These are phyloP conservation scores for Arthrobotrys pseudoclavata DNA, from an alignment of 2,329 filamentous ascomycete genomes.

Conservation along the genomic window DNA sequence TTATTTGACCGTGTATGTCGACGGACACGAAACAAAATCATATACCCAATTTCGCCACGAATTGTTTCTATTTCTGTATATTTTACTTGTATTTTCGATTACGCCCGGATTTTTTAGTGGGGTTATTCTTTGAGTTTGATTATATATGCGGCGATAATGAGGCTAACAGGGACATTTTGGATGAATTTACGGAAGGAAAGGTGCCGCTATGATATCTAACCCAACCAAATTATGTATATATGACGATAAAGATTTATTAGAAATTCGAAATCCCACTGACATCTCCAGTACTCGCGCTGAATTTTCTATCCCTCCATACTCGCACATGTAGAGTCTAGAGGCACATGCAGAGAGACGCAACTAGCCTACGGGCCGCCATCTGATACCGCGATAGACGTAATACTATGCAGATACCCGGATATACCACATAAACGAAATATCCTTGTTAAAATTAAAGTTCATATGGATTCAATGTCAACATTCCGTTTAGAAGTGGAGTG, in stretches of 20 bases:
- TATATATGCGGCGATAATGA: slow-evolving; percentile 11
- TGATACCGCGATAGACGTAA: not conserved
- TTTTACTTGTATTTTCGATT: slow-evolving; percentile 14
- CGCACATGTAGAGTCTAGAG: not conserved
- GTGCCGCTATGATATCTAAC: not conserved
- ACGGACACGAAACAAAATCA: not conserved
- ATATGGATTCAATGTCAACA: not conserved
- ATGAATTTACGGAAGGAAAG: slow-evolving; percentile 5
- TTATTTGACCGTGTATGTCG: not conserved
- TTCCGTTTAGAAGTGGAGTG: not conserved
- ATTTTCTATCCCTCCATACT: not conserved
- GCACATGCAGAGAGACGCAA: not conserved
- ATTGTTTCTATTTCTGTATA: slow-evolving; percentile 2
- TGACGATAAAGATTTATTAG: slow-evolving; percentile 3
- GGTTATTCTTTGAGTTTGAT: not conserved
- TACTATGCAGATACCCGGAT: not conserved
- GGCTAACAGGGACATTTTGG: not conserved
- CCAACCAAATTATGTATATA: slow-evolving; percentile 7
- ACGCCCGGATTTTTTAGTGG: not conserved
- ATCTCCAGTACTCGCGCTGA: no score
- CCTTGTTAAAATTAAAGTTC: slow-evolving; percentile 1
- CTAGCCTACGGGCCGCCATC: not conserved
- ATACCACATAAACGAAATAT: not conserved
- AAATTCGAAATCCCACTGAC: not conserved
- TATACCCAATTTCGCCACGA: slow-evolving; percentile 2